Evolutionary conservation across 495 filamentous ascomycete genomes (phyloP), one percentile per base, ranked within the genome.

Genomic region (Lichenothelia convexa): DNA sequence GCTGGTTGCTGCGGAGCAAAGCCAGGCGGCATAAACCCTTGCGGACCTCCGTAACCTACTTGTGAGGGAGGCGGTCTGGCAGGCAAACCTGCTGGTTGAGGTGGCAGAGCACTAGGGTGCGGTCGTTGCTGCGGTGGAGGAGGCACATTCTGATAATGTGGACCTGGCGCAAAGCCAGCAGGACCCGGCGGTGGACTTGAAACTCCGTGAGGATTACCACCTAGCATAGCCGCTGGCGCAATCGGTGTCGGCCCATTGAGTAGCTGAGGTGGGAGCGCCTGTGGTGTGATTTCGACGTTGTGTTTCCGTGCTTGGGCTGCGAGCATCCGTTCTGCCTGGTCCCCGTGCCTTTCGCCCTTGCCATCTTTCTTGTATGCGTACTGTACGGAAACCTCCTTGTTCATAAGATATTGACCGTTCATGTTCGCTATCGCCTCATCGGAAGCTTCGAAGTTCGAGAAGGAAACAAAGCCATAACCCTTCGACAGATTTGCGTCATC

Each of bases 301-400:
- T 95, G 83, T 54, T 85, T 86, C 52, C 85, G 82, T 35, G 86
- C 89, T 53, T 93, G 83, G 27, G 79, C 75, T 30, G 89, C 91
- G 34, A 97, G 67, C 69, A 78, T 84, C 45, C 89, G 70, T 59
- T 97, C 89, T 21, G 91, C 89, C 50, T 86, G 65, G 49, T 97
- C 89, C 40, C 89, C 89, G 53, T 97, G 89, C 19, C 91, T 68
- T 60, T 95, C 89, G 42, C 87, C 86, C 59, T 93, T 93, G 30
- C 91, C 89, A 49, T 97, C 91, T 57, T 95, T 95, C 68, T 97
- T 97, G 65, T 93, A 97, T 27, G 89, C 89, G 56, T 97, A 97
- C 54, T 97, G 87, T 29, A 95, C 91, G 2, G 76, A 80, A 45
- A 93, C 74, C 49, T 89, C 75, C 58, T 93, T 93, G 62, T 93